Evolutionary conservation across 495 filamentous ascomycete species (phyloP), one percentile per base, ranked within the genome.

Genomic region (Elasticomyces elasticus): DNA sequence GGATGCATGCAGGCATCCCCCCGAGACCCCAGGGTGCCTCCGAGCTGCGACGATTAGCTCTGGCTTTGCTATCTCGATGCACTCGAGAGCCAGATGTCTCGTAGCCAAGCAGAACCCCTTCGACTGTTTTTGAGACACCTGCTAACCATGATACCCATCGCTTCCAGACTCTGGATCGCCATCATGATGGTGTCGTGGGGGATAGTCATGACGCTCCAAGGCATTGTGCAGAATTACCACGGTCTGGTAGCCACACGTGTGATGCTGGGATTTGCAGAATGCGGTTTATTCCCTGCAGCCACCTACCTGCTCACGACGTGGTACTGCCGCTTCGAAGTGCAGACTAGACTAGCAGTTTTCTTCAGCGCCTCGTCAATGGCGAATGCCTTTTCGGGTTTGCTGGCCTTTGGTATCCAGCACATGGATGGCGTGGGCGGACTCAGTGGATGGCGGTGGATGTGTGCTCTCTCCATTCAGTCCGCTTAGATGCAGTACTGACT

Each of bases 291-390:
- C 63, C 85, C 86, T 1, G 86, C 82, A 13, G 78, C 83, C 19
- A 79, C 82, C 1, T 89, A 87, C 60, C 83, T 87, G 58, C 75
- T 87, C 24, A 85, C 83, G 0, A 80, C 83, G 64, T 89, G 86
- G 86, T 88, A 87, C 52, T 71, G 72, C 17, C 69, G 81, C 1
- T 77, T 82, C 55, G 78, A 82, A 62, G 78, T 76, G n/a, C 84
- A 88, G 60, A 77, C 72, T 49, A 76, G 85, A 27, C 77, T 81
- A 56, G 84, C 83, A 6, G 68, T 82, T 42, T 89, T 88, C 67
- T 87, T 86, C 74, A 79, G 79, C 51, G 76, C 82, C 0, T 81
- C 82, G 1, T 79, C 74, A 28, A 60, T 86, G 28, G 80, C 83
- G 1, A 82, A 82, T 19, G 83, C 82, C 1, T 87, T 89, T 54